These are phyloP conservation scores for Alternaria arbusti DNA, from an alignment of 2,329 filamentous ascomycete species.

Conservation along the genomic window DNA sequence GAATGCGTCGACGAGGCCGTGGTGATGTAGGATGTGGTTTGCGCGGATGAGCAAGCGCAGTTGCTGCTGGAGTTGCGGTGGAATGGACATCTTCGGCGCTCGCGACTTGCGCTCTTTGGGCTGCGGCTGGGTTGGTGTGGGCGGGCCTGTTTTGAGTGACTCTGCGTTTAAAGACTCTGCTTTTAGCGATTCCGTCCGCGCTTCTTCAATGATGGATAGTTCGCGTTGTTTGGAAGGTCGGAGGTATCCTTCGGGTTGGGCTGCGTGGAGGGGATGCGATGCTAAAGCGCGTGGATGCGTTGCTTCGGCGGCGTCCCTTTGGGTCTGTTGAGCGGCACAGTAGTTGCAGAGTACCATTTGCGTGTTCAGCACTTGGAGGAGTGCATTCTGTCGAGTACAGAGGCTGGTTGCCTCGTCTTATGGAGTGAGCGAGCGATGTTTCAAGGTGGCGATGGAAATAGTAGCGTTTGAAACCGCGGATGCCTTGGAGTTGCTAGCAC, in stretches of 20 bases:
- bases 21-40: conserved; percentile 59
- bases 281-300: not conserved
- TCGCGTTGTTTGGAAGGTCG: not conserved
- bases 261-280: not conserved
- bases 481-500: conserved; percentile 1
- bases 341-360: conserved; percentile 12
- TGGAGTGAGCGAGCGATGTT: not conserved
- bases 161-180: not conserved
- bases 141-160: not conserved
- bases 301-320: not conserved
- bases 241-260: not conserved
- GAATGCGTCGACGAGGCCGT: conserved; percentile 60
- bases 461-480: conserved; percentile 5
- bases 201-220: not conserved
- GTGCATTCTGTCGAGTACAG: not conserved
- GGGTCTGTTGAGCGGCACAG: conserved; percentile 4
- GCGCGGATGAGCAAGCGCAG: conserved; percentile 33
- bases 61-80: conserved; percentile 19
- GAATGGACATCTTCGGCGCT: conserved; percentile 8
- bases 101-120: not conserved
- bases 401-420: not conserved
- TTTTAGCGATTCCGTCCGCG: not conserved
- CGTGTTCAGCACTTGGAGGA: not conserved
- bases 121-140: not conserved
- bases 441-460: conserved; percentile 8